Percentiles rank a stretch among this genome's conserved stretches.
Conservation (phyloP, 345 rosid genomes). For the Eucalyptus erythrocorys region DNA sequence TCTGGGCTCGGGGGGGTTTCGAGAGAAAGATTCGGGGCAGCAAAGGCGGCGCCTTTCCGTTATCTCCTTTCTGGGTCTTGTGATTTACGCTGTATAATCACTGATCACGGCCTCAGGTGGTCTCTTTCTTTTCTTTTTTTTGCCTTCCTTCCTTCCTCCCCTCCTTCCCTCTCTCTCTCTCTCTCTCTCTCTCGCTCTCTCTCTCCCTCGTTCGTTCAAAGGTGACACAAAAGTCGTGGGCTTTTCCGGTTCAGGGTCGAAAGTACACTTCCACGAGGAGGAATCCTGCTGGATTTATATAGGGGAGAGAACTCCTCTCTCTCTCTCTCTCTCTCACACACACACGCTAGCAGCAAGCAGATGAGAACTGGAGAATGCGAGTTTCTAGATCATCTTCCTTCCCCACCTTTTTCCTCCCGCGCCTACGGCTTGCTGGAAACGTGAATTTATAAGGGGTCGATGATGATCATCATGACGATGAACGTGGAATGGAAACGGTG, state of each 20-base stretch:
- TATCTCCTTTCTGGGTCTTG: background rate
- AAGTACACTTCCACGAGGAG: background rate
- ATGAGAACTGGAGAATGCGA: background rate
- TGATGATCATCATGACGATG: background rate
- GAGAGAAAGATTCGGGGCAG: background rate
- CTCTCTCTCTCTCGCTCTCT: background rate
- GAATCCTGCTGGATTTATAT: background rate
- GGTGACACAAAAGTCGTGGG: background rate
- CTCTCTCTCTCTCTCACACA: background rate
- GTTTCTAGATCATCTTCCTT: background rate
- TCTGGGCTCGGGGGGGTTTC: background rate
- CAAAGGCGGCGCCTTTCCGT: background rate
- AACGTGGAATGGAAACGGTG: too few relatives aligned
- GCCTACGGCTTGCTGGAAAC: too few relatives aligned
- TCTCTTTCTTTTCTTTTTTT: too few relatives aligned
- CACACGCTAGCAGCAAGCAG: background rate
- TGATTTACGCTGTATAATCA: background rate
- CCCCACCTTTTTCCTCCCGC: too few relatives aligned
- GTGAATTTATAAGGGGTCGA: too few relatives aligned
- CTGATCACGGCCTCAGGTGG: background rate
- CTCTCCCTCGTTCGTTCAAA: background rate
- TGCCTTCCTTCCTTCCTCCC: background rate
- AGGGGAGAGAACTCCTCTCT: background rate
- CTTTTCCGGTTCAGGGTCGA: background rate
- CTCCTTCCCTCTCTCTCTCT: background rate